Base-by-base conservation (phyloP, 176 grass and related monocot genomes). In the Rhynchospora tenuis region DNA sequence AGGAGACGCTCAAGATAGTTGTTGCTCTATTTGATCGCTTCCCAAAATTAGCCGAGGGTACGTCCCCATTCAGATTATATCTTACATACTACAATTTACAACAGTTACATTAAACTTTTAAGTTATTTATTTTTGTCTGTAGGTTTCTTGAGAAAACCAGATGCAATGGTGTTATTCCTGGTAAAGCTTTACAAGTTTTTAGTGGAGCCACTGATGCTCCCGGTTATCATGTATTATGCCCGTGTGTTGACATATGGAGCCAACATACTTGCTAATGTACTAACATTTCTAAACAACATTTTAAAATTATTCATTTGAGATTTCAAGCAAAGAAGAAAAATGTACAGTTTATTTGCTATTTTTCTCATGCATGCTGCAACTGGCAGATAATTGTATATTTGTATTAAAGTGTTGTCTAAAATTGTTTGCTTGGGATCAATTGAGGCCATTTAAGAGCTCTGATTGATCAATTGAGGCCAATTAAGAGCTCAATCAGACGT, bases 101-200 rank as follows among this genome's bases (percentile, higher is more conserved):
- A n/a, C n/a, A n/a, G n/a, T 56, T 65, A 76, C 42, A 84, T 73
- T 15, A 3, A 33, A 85, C 80, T 63, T 81, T 8, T 56, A 83
- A 51, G 15, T 85, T 48, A 63, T 86, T 58, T 9, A 14, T 19
- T 80, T 38, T 63, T 48, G 43, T 77, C 43, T 91, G 87, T 83
- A 97, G 95, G 79, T 81, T 91, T 94, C 60, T 88, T 97, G 85
- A 69, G 77, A 57, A 83, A 92, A 88, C 88, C 83, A 68, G 90
- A 90, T 86, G 47, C 56, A 59, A 26, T 88, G 54, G 43, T 44
- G 64, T 74, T 57, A 84, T 82, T 60, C 38, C 61, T 90, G 3
- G 5, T 88, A 28, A 90, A 78, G 54, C 1, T 97, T 27, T 94
- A 88, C 84, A 90, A 86, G 57, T 73, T 73, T 17, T 67, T 81